Base-by-base conservation (phyloP, 371 early-diverging fungal species). In the Smittium culicis region DNA sequence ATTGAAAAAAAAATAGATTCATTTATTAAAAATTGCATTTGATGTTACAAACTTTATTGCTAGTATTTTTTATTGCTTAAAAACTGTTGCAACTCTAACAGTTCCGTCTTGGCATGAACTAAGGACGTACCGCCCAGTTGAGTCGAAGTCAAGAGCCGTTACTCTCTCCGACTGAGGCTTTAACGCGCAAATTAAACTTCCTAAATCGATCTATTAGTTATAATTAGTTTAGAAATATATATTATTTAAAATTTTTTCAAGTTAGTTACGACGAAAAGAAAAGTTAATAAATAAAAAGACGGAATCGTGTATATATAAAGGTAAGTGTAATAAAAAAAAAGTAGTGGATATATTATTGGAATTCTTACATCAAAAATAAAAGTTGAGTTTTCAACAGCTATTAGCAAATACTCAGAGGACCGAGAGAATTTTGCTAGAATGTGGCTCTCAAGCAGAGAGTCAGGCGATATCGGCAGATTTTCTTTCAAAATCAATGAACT, bases 91-190 rank as follows among this genome's bases (percentile, higher is more conserved):
- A 14, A 77, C 73, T 29, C 76, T 69, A 54, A 77, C 69, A 14
- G 77, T 77, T 28, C 77, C 77, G 59, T 77, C 77, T 58, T 76
- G 74, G 66, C 77, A 70, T 24, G 77, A 77, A 8, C 73, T 75
- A n/a, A 77, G 70, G 35, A 64, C 35, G 34, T 35, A 35, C 24
- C 54, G 11, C 35, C 65, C 65, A 16, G 35, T 64, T 16, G 35
- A 45, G 27, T 64, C 65, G n/a, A 29, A 64, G 34, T 64, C 65
- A 16, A 64, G 25, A 64, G 11, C 29, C 8, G 65, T 35, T 35
- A 64, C 45, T 17, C 34, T 29, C 14, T 35, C 33, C 3, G n/a
- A 1, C 27, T 35, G 34, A 2, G 35, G 11, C 34, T 32, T 35
- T 28, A 64, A 28, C 2, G 8, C 8, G 17, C 16, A 34, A 20